A percentile compares a stretch with the other conserved stretches of the same genome.
Conservation (phyloP, 2,329 filamentous ascomycete species). For the Talaromyces funiculosus region DNA sequence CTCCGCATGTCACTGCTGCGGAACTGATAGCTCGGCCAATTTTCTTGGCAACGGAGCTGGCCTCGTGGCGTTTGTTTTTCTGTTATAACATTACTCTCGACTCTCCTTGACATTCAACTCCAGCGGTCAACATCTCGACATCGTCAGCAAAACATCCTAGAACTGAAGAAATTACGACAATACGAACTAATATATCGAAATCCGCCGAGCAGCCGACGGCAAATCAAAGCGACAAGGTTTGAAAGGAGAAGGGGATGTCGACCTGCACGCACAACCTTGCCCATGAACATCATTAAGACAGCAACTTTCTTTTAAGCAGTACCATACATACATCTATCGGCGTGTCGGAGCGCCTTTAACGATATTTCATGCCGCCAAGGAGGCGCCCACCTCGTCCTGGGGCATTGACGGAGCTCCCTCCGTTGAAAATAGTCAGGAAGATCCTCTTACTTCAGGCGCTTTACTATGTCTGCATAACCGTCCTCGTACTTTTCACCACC, state of each 20-base stretch:
- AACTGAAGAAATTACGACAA: too few relatives aligned
- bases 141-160: neutral
- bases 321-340: neutral
- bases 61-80: constrained; percentile 11
- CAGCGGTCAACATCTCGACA: neutral
- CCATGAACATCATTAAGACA: constrained; percentile 1
- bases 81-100: neutral
- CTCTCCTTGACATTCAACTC: too few relatives aligned
- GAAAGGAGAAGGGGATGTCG: neutral
- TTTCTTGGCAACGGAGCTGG: constrained; percentile 15
- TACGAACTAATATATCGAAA: neutral
- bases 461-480: constrained; percentile 58
- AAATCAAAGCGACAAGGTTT: neutral
- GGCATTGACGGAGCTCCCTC: constrained; percentile 61
- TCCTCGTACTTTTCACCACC: constrained; percentile 62
- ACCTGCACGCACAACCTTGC: neutral
- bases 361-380: constrained; percentile 37
- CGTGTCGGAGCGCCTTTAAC: neutral
- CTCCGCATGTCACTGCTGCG: neutral
- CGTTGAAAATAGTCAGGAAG: constrained; percentile 61
- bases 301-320: neutral
- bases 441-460: constrained; percentile 59
- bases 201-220: neutral
- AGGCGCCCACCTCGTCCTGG: constrained; percentile 60
- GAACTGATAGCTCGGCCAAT: constrained; percentile 2